Percentiles rank a stretch among this genome's conserved stretches.
Conservation (phyloP, 2,329 filamentous ascomycete genomes). For the Stylonectria norvegica region DNA sequence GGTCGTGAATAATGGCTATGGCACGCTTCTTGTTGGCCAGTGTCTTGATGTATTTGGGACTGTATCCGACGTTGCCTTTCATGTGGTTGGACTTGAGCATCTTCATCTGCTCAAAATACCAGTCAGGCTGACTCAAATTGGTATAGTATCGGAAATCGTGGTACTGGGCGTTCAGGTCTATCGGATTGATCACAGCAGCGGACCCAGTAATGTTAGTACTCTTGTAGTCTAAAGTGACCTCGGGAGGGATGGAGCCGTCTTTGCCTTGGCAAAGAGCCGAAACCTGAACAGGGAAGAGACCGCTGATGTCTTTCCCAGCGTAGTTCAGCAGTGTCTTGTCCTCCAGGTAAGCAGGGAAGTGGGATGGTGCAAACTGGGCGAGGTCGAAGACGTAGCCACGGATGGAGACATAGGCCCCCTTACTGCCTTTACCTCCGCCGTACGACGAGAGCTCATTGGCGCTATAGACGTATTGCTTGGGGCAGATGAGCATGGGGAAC, state of each 20-base stretch:
- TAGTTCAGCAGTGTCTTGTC: conserved; percentile 68
- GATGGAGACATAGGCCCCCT: conserved; percentile 69
- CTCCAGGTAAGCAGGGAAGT: conserved; percentile 65
- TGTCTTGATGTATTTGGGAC: conserved; percentile 68
- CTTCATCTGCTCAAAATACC: conserved; percentile 87
- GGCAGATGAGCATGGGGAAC: conserved; percentile 86
- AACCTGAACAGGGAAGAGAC: conserved; percentile 90
- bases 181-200: conserved; percentile 59
- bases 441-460: conserved; percentile 68
- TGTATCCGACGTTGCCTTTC: conserved; percentile 86
- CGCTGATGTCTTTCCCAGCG: conserved; percentile 80
- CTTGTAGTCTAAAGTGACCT: conserved; percentile 82
- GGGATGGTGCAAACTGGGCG: conserved; percentile 64
- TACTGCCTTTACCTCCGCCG: conserved; percentile 65
- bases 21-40: conserved; percentile 60
- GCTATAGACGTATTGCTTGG: conserved; percentile 84
- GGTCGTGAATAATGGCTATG: conserved; percentile 74
- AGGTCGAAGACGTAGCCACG: conserved; percentile 89
- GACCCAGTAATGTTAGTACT: conserved; percentile 70
- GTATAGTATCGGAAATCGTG: conserved; percentile 89
- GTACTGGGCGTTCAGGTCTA: conserved; percentile 73
- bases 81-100: conserved; percentile 74
- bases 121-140: conserved; percentile 80
- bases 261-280: conserved; percentile 83
- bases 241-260: conserved; percentile 59